These are phyloP conservation scores for Orbilia ellipsospora DNA, from an alignment of 2,329 filamentous ascomycete species.

Conservation along the genomic window DNA sequence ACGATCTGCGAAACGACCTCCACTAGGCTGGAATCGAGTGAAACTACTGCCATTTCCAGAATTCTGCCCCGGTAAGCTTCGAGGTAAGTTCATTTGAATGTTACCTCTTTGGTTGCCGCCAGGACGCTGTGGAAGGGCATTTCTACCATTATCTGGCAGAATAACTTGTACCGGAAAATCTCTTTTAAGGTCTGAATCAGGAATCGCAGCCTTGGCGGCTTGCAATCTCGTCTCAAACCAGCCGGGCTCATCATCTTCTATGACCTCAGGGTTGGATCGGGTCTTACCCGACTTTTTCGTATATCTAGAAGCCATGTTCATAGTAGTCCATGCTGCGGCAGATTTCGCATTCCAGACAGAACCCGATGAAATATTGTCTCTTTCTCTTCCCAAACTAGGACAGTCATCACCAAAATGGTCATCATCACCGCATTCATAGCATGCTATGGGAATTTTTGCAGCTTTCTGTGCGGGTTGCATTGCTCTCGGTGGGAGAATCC, in stretches of 20 bases:
- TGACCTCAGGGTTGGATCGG: constrained; percentile 3
- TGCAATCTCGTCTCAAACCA: constrained; percentile 45
- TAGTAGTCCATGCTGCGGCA: constrained; percentile 40
- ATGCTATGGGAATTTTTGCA: constrained; percentile 44
- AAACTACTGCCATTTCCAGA: constrained; percentile 17
- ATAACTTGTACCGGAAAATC: constrained; percentile 15
- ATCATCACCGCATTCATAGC: constrained; percentile 48
- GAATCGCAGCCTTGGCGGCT: constrained; percentile 30
- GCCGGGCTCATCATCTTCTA: constrained; percentile 28
- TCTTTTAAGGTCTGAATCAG: constrained; percentile 40
- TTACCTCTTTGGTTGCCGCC: constrained; percentile 17
- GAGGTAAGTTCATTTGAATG: constrained; percentile 46
- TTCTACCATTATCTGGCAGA: no score
- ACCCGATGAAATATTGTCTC: constrained; percentile 26
- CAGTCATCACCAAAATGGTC: constrained; percentile 52
- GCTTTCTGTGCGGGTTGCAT: constrained; percentile 15
- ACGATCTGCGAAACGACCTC: constrained; percentile 12
- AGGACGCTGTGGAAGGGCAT: constrained; percentile 3
- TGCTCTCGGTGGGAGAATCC: constrained; percentile 29
- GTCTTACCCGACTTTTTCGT: constrained; percentile 22
- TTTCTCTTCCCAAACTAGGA: constrained; percentile 27
- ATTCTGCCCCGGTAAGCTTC: constrained; percentile 28
- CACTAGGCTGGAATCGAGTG: constrained; percentile 27
- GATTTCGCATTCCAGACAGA: constrained; percentile 51
- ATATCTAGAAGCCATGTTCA: constrained; percentile 52